Conservation (phyloP, 176 grass and related monocot species). For the Typha latifolia region DNA sequence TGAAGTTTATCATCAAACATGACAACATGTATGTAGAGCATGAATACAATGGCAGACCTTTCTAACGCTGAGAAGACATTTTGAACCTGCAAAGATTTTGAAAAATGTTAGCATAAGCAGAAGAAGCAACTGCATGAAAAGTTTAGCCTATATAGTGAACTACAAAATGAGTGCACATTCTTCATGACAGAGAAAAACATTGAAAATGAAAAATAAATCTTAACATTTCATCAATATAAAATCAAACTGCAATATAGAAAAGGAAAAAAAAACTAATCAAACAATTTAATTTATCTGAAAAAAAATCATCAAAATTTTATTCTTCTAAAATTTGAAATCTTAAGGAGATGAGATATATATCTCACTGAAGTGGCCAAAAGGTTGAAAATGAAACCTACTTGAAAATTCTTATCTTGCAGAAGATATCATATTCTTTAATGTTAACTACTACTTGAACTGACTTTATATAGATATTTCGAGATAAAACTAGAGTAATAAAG, state of each 20-base stretch:
- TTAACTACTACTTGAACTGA: neutral
- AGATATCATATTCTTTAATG: too few species aligned
- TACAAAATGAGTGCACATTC: neutral
- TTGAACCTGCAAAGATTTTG: slow-evolving; percentile 50
- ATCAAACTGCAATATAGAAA: neutral
- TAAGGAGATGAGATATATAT: too few species aligned
- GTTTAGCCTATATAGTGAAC: too few species aligned
- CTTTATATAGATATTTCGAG: neutral
- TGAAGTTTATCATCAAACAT: slow-evolving; percentile 4
- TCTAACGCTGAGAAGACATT: slow-evolving; percentile 45
- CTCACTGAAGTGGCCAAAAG: too few species aligned
- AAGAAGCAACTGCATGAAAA: neutral
- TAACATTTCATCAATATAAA: neutral
- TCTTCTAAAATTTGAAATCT: too few species aligned
- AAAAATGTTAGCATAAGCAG: slow-evolving; percentile 4
- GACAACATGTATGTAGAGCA: neutral
- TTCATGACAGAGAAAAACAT: neutral
- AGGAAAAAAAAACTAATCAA: neutral
- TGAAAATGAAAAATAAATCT: neutral
- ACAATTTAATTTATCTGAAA: neutral
- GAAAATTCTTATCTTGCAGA: too few species aligned
- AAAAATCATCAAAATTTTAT: too few species aligned
- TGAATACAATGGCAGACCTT: slow-evolving; percentile 34
- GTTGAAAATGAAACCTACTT: too few species aligned
- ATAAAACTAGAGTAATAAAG: neutral